These are phyloP conservation scores for Suillus bovinus DNA, from an alignment of 768 basidiomycete species.

Conservation along the genomic window DNA sequence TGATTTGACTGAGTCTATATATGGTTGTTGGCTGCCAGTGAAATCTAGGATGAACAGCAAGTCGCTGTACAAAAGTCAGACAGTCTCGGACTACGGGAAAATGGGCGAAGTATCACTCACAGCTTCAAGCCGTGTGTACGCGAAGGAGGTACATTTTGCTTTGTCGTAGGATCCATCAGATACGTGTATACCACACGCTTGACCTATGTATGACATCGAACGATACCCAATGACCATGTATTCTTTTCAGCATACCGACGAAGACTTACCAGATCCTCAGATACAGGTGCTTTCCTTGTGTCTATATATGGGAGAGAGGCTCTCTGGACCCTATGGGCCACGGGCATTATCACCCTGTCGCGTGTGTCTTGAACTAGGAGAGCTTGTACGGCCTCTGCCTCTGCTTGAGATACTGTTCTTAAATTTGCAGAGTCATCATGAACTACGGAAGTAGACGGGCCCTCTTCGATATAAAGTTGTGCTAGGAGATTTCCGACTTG, in stretches of 20 bases:
- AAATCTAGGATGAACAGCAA: conserved; percentile 54
- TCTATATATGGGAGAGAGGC: neutral
- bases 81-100: too few species aligned
- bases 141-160: neutral
- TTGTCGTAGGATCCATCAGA: neutral
- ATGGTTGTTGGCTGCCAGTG: conserved; percentile 46
- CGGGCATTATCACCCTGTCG: neutral
- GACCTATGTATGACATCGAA: neutral
- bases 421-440: neutral
- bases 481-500: conserved; percentile 1
- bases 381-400: neutral
- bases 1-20: conserved; percentile 27
- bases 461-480: neutral
- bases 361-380: neutral
- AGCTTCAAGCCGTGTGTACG: neutral
- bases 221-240: neutral
- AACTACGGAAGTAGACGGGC: neutral
- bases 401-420: neutral
- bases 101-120: conserved; percentile 2
- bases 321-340: neutral
- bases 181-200: conserved; percentile 3
- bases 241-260: neutral
- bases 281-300: neutral
- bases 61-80: conserved; percentile 27
- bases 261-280: neutral